Base-by-base conservation (phyloP, 2,329 filamentous ascomycete genomes). In the Furcasterigmium sp. region DNA sequence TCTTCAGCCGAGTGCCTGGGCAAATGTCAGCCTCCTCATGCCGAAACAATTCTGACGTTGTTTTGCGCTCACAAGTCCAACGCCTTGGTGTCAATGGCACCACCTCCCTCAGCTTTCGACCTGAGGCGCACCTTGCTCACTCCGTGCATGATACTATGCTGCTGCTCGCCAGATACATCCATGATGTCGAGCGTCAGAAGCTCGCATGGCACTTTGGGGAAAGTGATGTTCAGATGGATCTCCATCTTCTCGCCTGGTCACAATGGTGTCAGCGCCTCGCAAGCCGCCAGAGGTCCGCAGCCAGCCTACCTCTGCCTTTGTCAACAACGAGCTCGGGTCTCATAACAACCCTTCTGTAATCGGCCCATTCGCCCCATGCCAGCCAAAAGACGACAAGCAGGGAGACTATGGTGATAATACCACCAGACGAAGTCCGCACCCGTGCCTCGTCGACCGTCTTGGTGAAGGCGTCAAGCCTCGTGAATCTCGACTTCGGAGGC, bases 371-470 rank as follows among this genome's bases (percentile, higher is more conserved):
- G 65, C 91, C 90, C 84, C 87, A 91, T 20, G 90, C 78, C 53
- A 98, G 77, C 66, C 85, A 96, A 36, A 97, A 61, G 43, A 98
- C 89, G 42, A 96, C 78, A 40, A 98, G 64, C 56, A 98, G 73
- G 47, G 91, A 96, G 53, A 85, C 78, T 56, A 98, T 90, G 44
- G 93, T 98, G 57, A 98, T 89, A 55, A 98, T 81, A 53, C 93
- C 93, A 52, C 93, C 93, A 3, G 90, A 95, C 7, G 91, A 96
- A 25, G 93, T 98, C 57, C 94, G 86, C 62, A 98, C 82, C 56
- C 93, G 82, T 53, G 94, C 93, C 81, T 98, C 93, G 65, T 98
- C 93, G 55, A 98, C 93, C 11, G 93, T 98, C 71, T 98, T 98
- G 41, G 91, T 95, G 65, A 98, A 98, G 76, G 93, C 93, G 68